These are phyloP conservation scores for Stipa capillata DNA, from an alignment of 176 grass and related monocot species.

Conservation along the genomic window DNA sequence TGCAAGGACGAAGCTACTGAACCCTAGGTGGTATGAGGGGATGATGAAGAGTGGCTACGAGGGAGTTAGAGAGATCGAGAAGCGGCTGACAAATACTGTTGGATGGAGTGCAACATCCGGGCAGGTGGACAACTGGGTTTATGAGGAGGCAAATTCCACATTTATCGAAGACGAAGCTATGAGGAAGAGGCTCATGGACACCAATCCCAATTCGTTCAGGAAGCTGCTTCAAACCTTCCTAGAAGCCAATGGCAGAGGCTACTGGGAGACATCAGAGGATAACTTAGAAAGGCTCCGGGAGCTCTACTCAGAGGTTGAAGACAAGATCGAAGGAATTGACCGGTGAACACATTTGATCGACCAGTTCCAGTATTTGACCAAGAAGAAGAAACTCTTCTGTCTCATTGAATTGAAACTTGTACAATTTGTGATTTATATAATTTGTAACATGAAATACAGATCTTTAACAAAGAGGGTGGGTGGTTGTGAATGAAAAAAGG, in stretches of 20 bases:
- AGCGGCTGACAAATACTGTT: conserved; percentile 91
- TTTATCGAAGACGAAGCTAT: conserved; percentile 93
- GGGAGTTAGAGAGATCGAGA: conserved; percentile 92
- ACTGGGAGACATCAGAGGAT: conserved; percentile 98
- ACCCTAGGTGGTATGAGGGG: conserved; percentile 99
- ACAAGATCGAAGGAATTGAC: conserved; percentile 99
- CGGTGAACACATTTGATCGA: conserved; percentile 31
- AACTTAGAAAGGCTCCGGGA: conserved; percentile 80
- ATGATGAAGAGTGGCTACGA: conserved; percentile 98
- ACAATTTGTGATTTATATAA: conserved; percentile 33
- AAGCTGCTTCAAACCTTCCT: conserved; percentile 97
- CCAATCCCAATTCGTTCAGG: conserved; percentile 92
- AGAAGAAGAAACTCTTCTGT: conserved; percentile 10
- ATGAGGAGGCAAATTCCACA: conserved; percentile 89
- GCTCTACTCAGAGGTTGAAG: conserved; percentile 92
- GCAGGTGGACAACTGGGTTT: conserved; percentile 99
- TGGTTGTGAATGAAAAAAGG: conserved; percentile 11
- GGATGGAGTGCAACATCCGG: conserved; percentile 97
- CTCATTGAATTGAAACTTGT: conserved; percentile 25
- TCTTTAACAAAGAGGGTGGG: conserved; percentile 35
- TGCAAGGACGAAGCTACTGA: conserved; percentile 88
- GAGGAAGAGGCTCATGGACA: conserved; percentile 86
- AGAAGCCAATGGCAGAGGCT: conserved; percentile 87
- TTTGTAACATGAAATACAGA: conserved; percentile 29
- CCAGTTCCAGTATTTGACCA: conserved; percentile 2